Percentiles rank a stretch among this genome's conserved stretches.
Evolutionary conservation across 208 protist species (phyloP).

Genomic region (Leishmania gerbilli): DNA sequence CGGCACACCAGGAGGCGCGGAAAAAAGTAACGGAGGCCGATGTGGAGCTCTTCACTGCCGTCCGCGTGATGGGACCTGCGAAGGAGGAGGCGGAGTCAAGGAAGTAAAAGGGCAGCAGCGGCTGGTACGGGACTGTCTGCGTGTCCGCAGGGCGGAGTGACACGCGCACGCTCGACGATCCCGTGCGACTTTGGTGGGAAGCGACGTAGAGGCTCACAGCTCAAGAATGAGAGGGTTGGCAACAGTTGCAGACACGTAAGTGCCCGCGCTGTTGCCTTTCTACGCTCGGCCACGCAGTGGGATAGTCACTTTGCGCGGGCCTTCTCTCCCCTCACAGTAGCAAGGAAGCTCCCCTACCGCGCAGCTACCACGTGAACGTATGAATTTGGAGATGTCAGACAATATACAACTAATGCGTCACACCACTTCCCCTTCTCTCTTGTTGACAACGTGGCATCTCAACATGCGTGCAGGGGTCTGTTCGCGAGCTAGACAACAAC

Average conservation of each 20-base stretch:
- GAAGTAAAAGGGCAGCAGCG: neutral
- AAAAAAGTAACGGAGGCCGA: slow-evolving; percentile 92
- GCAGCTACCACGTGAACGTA: neutral
- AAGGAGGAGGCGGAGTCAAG: slow-evolving; percentile 32
- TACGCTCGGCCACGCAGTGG: neutral
- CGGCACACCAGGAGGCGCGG: slow-evolving; percentile 87
- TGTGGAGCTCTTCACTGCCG: slow-evolving; percentile 65
- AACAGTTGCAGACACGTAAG: neutral
- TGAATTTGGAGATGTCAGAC: neutral
- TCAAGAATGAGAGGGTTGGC: neutral
- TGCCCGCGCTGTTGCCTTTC: too few relatives aligned
- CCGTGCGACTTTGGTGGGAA: too few relatives aligned
- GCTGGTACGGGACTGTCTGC: neutral
- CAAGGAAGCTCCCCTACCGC: neutral
- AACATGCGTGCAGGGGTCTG: neutral
- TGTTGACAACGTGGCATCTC: neutral
- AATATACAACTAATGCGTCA: neutral
- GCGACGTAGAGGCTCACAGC: neutral
- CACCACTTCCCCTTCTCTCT: neutral
- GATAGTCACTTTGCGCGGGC: neutral
- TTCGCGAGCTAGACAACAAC: neutral
- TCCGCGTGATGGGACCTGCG: slow-evolving; percentile 71
- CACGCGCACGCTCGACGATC: neutral
- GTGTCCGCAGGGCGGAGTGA: neutral
- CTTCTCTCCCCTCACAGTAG: neutral